These are phyloP conservation scores for Nelumbo lutea DNA, from an alignment of 164 flowering plant genomes.

Conservation along the genomic window DNA sequence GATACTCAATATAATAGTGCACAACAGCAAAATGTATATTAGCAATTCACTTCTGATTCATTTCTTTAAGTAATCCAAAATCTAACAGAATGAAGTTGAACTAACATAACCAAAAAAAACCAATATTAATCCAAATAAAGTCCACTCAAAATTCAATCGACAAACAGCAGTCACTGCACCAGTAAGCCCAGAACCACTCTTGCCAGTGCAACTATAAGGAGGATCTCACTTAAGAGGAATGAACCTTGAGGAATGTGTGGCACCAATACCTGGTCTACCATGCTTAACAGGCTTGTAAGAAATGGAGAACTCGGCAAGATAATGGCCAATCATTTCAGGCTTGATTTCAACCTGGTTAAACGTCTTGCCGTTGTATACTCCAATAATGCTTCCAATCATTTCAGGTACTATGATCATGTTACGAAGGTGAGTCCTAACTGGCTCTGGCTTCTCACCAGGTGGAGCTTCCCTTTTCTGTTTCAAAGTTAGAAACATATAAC, in stretches of 20 bases:
- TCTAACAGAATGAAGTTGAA: no score
- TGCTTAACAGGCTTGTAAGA: constrained; percentile 58
- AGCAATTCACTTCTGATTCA: no score
- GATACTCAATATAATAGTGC: no score
- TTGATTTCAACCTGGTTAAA: constrained; percentile 59
- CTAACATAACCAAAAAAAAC: neutral
- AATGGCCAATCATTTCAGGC: constrained; percentile 56
- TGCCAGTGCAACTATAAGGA: neutral
- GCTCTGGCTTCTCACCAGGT: constrained; percentile 54
- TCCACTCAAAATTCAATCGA: neutral
- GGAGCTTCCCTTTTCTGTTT: constrained; percentile 52
- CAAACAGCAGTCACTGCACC: neutral
- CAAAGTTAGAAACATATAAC: constrained; percentile 3
- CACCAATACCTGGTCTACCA: constrained; percentile 61
- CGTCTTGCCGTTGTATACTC: constrained; percentile 59
- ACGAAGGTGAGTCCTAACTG: constrained; percentile 44
- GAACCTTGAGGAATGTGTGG: constrained; percentile 56
- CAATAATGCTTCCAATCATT: constrained; percentile 60
- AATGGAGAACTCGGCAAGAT: constrained; percentile 53
- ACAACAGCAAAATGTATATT: no score
- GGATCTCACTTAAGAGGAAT: constrained; percentile 48
- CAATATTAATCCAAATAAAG: neutral
- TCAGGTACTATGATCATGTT: constrained; percentile 62
- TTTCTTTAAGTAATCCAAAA: no score
- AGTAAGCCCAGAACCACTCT: neutral